Conservation (phyloP, 1,139 yeast genomes). For the Spencermartinsiella ligniputridi region DNA sequence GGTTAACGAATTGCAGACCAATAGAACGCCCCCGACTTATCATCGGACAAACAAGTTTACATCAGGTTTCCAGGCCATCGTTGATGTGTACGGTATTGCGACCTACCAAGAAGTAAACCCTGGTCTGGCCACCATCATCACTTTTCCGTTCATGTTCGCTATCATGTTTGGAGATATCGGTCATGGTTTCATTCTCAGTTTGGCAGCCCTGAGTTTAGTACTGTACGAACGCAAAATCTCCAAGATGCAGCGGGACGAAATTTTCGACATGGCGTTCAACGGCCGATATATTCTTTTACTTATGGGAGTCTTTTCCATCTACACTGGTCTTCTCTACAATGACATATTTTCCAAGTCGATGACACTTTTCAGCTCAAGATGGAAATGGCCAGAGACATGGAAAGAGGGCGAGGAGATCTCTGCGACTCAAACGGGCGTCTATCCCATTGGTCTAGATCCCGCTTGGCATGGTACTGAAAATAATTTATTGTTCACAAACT, state of each 20-base stretch:
- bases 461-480: constrained; percentile 98
- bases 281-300: constrained; percentile 86
- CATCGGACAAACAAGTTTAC: constrained; percentile 92
- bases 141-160: constrained; percentile 98
- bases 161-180: constrained; percentile 99
- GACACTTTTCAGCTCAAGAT: constrained; percentile 81
- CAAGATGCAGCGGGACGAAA: constrained; percentile 75
- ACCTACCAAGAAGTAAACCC: constrained; percentile 95
- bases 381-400: constrained; percentile 85
- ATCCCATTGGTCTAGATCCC: constrained; percentile 84
- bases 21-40: constrained; percentile 86
- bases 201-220: constrained; percentile 70
- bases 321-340: constrained; percentile 89
- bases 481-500: constrained; percentile 81
- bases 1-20: constrained; percentile 73
- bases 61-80: constrained; percentile 82
- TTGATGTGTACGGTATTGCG: constrained; percentile 94
- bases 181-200: constrained; percentile 77
- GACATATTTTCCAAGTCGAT: constrained; percentile 88
- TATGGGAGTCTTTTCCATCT: constrained; percentile 92
- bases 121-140: constrained; percentile 87
- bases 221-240: constrained; percentile 64
- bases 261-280: constrained; percentile 90
- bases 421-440: constrained; percentile 65
- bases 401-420: constrained; percentile 56